Conservation (phyloP, 768 basidiomycete species). For the Pleurotus salmoneostramineus region DNA sequence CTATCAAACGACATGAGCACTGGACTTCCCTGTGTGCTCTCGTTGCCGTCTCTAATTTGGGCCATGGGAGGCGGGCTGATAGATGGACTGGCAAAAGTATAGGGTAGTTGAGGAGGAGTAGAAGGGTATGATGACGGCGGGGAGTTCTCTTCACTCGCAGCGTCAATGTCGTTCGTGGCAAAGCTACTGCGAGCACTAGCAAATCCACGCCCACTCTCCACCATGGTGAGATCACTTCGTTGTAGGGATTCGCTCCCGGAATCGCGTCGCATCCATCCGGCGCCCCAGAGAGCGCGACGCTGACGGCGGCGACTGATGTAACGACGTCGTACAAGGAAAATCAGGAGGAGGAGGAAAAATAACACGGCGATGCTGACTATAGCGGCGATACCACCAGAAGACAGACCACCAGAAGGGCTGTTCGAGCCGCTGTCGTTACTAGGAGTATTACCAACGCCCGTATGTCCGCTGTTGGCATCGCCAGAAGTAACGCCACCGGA, state of each 20-base stretch:
- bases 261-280: constrained; percentile 13
- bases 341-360: constrained; percentile 26
- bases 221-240: constrained; percentile 1
- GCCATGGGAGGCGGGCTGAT: constrained; percentile 46
- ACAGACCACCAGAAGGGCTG: constrained; percentile 14
- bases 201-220: constrained; percentile 15
- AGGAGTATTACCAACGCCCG: neutral
- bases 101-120: constrained; percentile 10
- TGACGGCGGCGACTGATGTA: constrained; percentile 36
- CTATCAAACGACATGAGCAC: constrained; percentile 6
- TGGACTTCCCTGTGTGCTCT: constrained; percentile 3
- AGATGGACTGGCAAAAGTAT: neutral
- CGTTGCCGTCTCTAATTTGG: constrained; percentile 38
- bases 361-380: constrained; percentile 28
- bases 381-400: constrained; percentile 44
- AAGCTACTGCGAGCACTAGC: constrained; percentile 55
- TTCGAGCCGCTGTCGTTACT: constrained; percentile 1
- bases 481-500: neutral
- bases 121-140: constrained; percentile 16
- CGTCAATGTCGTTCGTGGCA: constrained; percentile 51
- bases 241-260: constrained; percentile 10
- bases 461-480: neutral
- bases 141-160: constrained; percentile 16
- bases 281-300: constrained; percentile 44
- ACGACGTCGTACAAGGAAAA: constrained; percentile 46